phyloP scores from a whole-genome alignment of 2,329 filamentous ascomycete genomes.

The Alternaria conjuncta region DNA sequence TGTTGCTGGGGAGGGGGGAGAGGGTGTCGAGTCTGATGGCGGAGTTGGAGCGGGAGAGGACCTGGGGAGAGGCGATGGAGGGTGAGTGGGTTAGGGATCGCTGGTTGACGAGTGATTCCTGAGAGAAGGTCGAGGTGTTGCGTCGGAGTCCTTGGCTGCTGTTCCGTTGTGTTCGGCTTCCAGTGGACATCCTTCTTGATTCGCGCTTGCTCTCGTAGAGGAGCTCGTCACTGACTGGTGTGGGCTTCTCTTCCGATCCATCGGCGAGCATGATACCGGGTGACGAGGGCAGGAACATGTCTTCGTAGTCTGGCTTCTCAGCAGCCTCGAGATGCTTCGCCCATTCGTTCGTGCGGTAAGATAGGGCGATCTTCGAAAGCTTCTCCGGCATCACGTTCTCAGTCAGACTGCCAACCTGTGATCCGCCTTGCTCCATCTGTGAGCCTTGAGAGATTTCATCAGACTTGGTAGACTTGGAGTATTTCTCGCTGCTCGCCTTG shows the following conservation, averaged over 20 bases:
- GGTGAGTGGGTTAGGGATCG: constrained; percentile 25
- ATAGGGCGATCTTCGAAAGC: constrained; percentile 77
- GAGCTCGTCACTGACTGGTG: constrained; percentile 53
- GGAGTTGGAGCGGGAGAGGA: constrained; percentile 34
- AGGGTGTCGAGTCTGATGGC: constrained; percentile 16
- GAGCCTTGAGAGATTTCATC: constrained; percentile 28
- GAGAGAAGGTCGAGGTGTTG: constrained; percentile 31
- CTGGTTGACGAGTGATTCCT: constrained; percentile 24
- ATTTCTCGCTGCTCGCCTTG: constrained; percentile 22
- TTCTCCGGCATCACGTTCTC: constrained; percentile 69
- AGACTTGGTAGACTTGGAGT: constrained; percentile 53
- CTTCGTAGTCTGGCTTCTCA: constrained; percentile 72
- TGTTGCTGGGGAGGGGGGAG: constrained; percentile 46
- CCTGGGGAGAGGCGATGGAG: constrained; percentile 17
- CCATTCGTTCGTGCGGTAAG: constrained; percentile 94
- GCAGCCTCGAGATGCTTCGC: constrained; percentile 84
- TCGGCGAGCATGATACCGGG: constrained; percentile 51
- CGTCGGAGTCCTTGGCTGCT: constrained; percentile 24
- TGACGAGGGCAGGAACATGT: constrained; percentile 58
- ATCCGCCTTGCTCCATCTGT: constrained; percentile 40
- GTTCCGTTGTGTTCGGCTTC: constrained; percentile 26
- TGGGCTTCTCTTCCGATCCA: constrained; percentile 58
- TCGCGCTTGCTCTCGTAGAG: constrained; percentile 23
- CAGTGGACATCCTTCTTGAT: constrained; percentile 34
- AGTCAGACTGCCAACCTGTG: constrained; percentile 51